Evolutionary conservation across 305 asterid genomes (phyloP).

Genomic region (Andrographis paniculata): DNA sequence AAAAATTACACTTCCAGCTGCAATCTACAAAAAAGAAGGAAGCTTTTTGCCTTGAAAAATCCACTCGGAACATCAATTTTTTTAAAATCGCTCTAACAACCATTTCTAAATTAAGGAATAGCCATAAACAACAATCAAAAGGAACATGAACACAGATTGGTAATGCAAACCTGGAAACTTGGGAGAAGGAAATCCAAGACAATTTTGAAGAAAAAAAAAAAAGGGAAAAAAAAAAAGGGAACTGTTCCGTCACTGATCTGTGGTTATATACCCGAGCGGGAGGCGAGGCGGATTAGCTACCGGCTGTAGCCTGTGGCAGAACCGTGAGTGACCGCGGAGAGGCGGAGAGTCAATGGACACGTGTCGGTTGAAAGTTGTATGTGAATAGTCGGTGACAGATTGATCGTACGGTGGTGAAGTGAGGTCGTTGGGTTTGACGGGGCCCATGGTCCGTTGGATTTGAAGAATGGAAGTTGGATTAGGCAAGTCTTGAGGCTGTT

Average conservation of each 20-base stretch:
- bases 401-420: neutral
- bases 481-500: neutral
- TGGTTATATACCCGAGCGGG: neutral
- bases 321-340: neutral
- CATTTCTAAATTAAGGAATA: neutral
- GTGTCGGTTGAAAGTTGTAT: neutral
- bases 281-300: neutral
- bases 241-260: neutral
- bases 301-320: neutral
- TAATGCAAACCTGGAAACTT: too few relatives aligned
- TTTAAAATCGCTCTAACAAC: slow-evolving; percentile 3
- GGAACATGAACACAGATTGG: neutral
- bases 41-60: slow-evolving; percentile 14
- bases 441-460: neutral
- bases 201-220: neutral
- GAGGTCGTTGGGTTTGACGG: neutral
- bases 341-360: neutral
- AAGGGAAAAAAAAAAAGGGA: neutral
- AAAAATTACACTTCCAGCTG: slow-evolving; percentile 15
- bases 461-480: neutral
- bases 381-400: neutral
- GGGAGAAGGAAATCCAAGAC: neutral
- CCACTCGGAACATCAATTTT: slow-evolving; percentile 6
- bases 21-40: neutral
- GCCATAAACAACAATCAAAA: neutral